Conservation (phyloP, 768 basidiomycete species). For the Daedalea quercina region DNA sequence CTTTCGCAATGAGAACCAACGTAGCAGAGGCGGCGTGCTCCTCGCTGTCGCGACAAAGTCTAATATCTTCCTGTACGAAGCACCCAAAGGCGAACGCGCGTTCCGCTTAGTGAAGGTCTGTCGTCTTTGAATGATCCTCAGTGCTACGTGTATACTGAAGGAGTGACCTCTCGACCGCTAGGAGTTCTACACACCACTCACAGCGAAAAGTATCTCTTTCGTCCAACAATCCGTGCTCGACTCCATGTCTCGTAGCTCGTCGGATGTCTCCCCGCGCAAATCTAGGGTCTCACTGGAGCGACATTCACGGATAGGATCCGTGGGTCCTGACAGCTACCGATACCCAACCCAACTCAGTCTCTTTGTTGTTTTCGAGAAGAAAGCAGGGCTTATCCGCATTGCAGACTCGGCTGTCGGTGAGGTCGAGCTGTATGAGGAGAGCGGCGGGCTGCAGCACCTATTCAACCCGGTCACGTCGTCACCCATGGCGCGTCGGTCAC, state of each 20-base stretch:
- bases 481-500: conserved; percentile 26
- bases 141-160: no score
- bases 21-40: conserved; percentile 40
- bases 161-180: no score
- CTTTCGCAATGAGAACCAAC: conserved; percentile 52
- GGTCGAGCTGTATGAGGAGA: conserved; percentile 51
- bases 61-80: conserved; percentile 72
- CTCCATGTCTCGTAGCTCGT: conserved; percentile 31
- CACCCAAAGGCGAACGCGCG: conserved; percentile 75
- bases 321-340: conserved; percentile 16
- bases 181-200: conserved; percentile 81
- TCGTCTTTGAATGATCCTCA: not conserved
- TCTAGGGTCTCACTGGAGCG: conserved; percentile 6
- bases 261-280: conserved; percentile 30
- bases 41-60: conserved; percentile 74
- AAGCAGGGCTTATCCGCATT: conserved; percentile 76
- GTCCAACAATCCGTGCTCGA: conserved; percentile 64
- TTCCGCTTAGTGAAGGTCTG: conserved; percentile 77
- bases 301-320: conserved; percentile 15
- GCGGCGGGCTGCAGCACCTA: conserved; percentile 21
- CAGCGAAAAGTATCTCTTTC: conserved; percentile 61
- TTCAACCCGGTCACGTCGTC: conserved; percentile 16
- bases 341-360: conserved; percentile 71
- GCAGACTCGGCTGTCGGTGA: conserved; percentile 79
- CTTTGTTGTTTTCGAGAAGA: conserved; percentile 86